phyloP scores from a whole-genome alignment of 148 eudicot genomes.

The Dysphania ambrosioides region DNA sequence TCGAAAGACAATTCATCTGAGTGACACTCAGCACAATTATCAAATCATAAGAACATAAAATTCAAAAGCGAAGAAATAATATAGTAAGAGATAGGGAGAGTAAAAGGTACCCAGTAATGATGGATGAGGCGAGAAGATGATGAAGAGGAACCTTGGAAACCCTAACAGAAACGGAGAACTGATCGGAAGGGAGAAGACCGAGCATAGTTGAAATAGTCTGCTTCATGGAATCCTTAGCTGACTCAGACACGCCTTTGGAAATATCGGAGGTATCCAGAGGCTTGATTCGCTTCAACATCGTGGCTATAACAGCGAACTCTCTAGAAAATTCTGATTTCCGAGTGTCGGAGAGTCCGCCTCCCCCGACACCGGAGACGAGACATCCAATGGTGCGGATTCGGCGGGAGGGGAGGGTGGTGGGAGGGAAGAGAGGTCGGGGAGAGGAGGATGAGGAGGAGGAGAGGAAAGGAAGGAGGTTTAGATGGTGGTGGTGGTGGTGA shows the following conservation, averaged over 20 bases:
- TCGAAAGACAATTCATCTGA: background rate
- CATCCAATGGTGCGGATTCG: conserved; percentile 32
- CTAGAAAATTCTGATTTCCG: conserved; percentile 54
- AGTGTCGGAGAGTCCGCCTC: conserved; percentile 63
- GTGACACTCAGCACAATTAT: background rate
- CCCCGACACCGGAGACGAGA: conserved; percentile 59
- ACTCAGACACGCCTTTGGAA: conserved; percentile 61
- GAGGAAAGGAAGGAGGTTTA: conserved; percentile 24
- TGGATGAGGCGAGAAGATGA: conserved; percentile 63
- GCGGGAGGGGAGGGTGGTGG: conserved; percentile 16
- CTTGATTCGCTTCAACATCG: conserved; percentile 62
- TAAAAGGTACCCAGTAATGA: conserved; percentile 62
- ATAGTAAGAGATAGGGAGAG: no score
- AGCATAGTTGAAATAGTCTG: conserved; percentile 85
- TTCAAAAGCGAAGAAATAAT: no score
- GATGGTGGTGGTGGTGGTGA: conserved; percentile 24
- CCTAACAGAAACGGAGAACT: conserved; percentile 61
- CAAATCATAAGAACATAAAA: background rate
- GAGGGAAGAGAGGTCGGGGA: conserved; percentile 16
- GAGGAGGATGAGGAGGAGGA: conserved; percentile 12
- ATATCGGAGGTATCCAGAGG: conserved; percentile 64
- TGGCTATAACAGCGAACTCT: conserved; percentile 70
- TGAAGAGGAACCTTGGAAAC: conserved; percentile 57
- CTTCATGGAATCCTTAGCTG: conserved; percentile 79
- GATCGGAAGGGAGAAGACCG: conserved; percentile 73